phyloP scores from a whole-genome alignment of 106 monocot species.

The Gastrodia elata region DNA sequence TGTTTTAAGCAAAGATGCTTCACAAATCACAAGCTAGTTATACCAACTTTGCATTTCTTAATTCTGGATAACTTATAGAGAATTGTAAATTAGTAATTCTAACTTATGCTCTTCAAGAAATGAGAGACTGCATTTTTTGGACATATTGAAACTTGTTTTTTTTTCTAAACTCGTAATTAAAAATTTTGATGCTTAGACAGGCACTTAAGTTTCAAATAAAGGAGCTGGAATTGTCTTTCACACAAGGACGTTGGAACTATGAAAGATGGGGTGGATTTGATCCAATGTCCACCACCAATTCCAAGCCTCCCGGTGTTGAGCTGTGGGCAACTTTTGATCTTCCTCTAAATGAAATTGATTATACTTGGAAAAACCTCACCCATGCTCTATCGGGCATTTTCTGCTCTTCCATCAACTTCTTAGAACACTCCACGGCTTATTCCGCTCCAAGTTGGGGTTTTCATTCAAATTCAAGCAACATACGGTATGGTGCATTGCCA shows the following conservation, averaged over 20 bases:
- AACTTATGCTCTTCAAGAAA: neutral
- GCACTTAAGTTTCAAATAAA: constrained; percentile 62
- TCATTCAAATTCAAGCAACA: constrained; percentile 33
- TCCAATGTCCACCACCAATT: constrained; percentile 59
- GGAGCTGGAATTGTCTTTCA: constrained; percentile 84
- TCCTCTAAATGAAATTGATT: constrained; percentile 45
- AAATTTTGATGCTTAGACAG: constrained; percentile 34
- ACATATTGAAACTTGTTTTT: neutral
- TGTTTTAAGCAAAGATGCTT: neutral
- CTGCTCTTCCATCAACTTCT: constrained; percentile 88
- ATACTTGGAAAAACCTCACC: constrained; percentile 81
- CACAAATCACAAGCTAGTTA: neutral
- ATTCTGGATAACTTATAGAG: neutral
- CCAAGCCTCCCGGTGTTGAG: constrained; percentile 96
- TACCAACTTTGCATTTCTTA: neutral
- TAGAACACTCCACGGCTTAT: constrained; percentile 72
- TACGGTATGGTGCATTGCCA: constrained; percentile 89
- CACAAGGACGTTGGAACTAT: constrained; percentile 95
- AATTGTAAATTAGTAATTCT: no score
- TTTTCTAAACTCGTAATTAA: neutral
- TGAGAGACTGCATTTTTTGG: neutral
- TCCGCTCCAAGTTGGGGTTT: constrained; percentile 73
- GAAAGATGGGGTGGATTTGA: constrained; percentile 84
- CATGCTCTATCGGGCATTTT: constrained; percentile 94
- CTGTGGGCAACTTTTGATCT: constrained; percentile 82